A percentile compares a stretch with the other conserved stretches of the same genome.
phyloP scores from a whole-genome alignment of 2,329 filamentous ascomycete species.

The Fusarium praegraminearum region DNA sequence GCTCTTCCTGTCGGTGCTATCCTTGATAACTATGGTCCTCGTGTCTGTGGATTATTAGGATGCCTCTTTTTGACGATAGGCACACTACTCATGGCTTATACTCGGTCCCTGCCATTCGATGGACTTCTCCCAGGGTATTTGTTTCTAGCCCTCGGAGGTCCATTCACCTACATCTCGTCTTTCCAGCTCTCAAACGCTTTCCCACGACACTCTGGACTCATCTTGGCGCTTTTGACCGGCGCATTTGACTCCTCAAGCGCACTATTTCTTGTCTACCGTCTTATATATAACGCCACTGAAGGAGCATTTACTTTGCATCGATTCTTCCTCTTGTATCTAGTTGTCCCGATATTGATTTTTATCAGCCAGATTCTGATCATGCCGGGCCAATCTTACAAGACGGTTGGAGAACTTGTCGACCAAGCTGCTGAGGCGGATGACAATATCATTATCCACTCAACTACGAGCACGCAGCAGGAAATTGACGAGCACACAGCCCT shows the following conservation, averaged over 20 bases:
- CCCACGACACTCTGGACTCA: conserved; percentile 79
- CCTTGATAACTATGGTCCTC: conserved; percentile 84
- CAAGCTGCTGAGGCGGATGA: conserved; percentile 70
- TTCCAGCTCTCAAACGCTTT: conserved; percentile 90
- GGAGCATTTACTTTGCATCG: conserved; percentile 69
- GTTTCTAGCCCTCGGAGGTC: conserved; percentile 80
- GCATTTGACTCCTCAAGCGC: conserved; percentile 87
- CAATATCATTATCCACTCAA: conserved; percentile 47
- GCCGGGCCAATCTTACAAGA: conserved; percentile 84
- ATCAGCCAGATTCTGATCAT: conserved; percentile 77
- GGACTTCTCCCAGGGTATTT: conserved; percentile 80
- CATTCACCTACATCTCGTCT: conserved; percentile 84
- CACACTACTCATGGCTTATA: conserved; percentile 75
- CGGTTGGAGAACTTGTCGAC: conserved; percentile 82
- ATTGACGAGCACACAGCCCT: conserved; percentile 68
- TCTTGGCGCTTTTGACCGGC: conserved; percentile 82
- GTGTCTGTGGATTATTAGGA: conserved; percentile 79
- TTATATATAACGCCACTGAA: conserved; percentile 72
- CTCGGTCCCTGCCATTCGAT: conserved; percentile 74
- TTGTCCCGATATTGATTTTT: conserved; percentile 75
- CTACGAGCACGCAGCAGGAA: conserved; percentile 47
- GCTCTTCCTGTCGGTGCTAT: conserved; percentile 88
- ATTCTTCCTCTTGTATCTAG: conserved; percentile 80
- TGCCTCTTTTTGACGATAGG: conserved; percentile 74
- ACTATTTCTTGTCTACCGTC: conserved; percentile 79